Conservation (phyloP, 2,329 filamentous ascomycete genomes). For the Tothia fuscella region DNA sequence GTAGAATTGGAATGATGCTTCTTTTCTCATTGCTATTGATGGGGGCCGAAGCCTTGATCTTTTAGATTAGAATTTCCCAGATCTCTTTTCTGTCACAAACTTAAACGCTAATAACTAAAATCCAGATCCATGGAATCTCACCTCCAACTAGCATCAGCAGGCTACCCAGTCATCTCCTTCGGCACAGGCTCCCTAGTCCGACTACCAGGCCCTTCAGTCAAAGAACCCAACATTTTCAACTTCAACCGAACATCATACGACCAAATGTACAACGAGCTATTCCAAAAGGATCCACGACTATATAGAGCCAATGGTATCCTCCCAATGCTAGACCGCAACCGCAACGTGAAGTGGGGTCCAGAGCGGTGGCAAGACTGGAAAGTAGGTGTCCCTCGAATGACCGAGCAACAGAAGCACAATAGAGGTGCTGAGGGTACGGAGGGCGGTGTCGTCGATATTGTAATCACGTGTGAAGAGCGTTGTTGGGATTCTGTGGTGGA, state of each 20-base stretch:
- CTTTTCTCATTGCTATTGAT: too few species aligned
- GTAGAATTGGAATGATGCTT: too few species aligned
- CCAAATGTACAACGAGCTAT: conserved; percentile 85
- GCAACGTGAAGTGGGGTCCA: conserved; percentile 84
- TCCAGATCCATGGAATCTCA: conserved; percentile 96
- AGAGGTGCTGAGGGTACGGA: conserved; percentile 73
- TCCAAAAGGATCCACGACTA: conserved; percentile 70
- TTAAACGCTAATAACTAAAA: conserved; percentile 14
- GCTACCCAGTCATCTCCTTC: conserved; percentile 93
- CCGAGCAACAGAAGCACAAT: conserved; percentile 45
- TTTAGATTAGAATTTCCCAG: not conserved
- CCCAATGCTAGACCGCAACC: conserved; percentile 90
- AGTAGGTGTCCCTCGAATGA: conserved; percentile 60
- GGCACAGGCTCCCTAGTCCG: conserved; percentile 92
- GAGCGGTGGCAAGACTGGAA: conserved; percentile 98
- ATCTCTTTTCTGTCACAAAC: not conserved
- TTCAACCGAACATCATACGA: conserved; percentile 97
- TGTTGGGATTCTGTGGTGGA: conserved; percentile 98
- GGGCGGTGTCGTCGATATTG: conserved; percentile 79
- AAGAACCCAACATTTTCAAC: conserved; percentile 90
- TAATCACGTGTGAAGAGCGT: conserved; percentile 94
- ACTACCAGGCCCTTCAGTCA: conserved; percentile 79
- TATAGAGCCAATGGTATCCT: conserved; percentile 88
- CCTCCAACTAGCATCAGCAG: conserved; percentile 69
- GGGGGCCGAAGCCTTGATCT: too few species aligned